These are phyloP conservation scores for Excoecaria agallocha DNA, from an alignment of 345 rosid species.

Conservation along the genomic window DNA sequence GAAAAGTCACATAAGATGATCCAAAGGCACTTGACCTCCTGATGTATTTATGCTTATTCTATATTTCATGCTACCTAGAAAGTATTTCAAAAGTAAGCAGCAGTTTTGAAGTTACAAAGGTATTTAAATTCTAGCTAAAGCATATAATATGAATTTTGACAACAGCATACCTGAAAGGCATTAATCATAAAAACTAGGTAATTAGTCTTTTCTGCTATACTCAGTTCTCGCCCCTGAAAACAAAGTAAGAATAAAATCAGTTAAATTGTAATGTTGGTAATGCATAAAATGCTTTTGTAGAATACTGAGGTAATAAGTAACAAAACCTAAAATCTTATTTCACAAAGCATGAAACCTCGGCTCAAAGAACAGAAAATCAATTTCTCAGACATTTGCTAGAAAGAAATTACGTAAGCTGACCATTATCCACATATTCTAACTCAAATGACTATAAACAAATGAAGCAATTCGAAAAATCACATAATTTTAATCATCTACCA, in stretches of 20 bases:
- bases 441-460: not conserved
- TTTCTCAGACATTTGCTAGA: not conserved
- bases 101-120: not conserved
- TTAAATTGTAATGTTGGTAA: not conserved
- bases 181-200: constrained; percentile 94
- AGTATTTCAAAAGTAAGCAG: not conserved
- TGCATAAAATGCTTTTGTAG: not conserved
- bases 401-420: not conserved
- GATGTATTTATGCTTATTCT: not conserved
- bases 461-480: not conserved
- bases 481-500: not conserved
- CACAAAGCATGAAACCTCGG: not conserved
- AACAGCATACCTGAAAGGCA: constrained; percentile 82
- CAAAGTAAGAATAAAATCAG: constrained; percentile 10
- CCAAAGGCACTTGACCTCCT: not conserved
- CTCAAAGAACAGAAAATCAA: not conserved
- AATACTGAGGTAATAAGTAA: not conserved
- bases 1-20: not conserved
- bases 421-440: not conserved
- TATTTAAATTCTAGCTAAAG: constrained; percentile 6
- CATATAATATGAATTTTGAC: constrained; percentile 10
- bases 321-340: not conserved
- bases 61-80: not conserved
- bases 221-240: constrained; percentile 78
- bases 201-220: constrained; percentile 84